phyloP scores from a whole-genome alignment of 306 rosid species.

The Cercis canadensis region DNA sequence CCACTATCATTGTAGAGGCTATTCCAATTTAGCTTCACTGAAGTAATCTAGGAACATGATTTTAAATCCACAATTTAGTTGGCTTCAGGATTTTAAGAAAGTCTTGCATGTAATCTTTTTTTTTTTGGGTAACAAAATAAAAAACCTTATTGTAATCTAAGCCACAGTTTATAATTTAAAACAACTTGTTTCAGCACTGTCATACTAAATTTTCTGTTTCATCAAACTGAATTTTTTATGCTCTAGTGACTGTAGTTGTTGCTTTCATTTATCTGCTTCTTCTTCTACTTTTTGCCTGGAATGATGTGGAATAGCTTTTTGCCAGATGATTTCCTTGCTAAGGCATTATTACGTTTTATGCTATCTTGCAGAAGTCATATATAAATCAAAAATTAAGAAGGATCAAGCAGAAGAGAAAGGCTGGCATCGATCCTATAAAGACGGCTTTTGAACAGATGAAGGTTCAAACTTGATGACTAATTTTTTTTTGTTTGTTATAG shows the following conservation, averaged over 20 bases:
- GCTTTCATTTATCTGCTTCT: conserved; percentile 18
- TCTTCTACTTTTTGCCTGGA: conserved; percentile 27
- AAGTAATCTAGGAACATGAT: not conserved
- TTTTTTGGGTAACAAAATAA: too few species aligned
- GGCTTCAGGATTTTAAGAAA: too few species aligned
- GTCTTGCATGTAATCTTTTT: too few species aligned
- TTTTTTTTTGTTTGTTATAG: conserved; percentile 6
- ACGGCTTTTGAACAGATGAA: conserved; percentile 91
- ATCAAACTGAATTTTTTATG: too few species aligned
- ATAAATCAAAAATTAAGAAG: conserved; percentile 48
- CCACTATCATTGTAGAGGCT: too few species aligned
- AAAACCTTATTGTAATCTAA: too few species aligned
- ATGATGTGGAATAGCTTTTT: conserved; percentile 14
- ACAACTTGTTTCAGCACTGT: too few species aligned
- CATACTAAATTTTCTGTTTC: too few species aligned
- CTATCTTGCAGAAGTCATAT: conserved; percentile 68
- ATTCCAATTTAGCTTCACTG: conserved; percentile 29
- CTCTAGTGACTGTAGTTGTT: conserved; percentile 7
- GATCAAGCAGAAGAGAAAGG: conserved; percentile 60
- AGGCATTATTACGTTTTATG: conserved; percentile 31
- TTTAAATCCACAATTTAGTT: conserved; percentile 2
- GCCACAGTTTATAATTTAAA: too few species aligned
- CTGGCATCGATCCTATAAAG: conserved; percentile 89
- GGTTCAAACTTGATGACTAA: conserved; percentile 53
- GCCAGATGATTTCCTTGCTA: conserved; percentile 12